Conservation (phyloP, 768 basidiomycete genomes). For the Suillus occidentalis region DNA sequence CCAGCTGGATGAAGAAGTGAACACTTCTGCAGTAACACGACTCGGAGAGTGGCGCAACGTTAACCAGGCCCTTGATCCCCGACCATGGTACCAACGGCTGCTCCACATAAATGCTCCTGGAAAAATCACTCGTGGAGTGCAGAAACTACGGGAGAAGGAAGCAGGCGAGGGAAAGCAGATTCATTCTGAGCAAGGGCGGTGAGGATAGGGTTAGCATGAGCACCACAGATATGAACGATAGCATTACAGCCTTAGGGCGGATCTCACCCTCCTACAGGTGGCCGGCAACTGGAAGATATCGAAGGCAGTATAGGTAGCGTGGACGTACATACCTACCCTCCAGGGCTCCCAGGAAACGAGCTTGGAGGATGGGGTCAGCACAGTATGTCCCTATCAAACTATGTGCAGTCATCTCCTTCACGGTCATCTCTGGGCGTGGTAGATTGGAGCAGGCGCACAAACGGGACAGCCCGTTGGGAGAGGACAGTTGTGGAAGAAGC, state of each 20-base stretch:
- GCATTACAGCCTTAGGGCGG: constrained; percentile 39
- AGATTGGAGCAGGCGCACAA: constrained; percentile 70
- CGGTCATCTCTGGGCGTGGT: constrained; percentile 68
- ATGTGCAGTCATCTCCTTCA: constrained; percentile 59
- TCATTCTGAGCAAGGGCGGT: constrained; percentile 52
- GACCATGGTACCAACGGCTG: constrained; percentile 74
- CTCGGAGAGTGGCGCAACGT: constrained; percentile 89
- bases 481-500: constrained; percentile 97
- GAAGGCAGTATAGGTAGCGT: constrained; percentile 43
- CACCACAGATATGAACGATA: constrained; percentile 44
- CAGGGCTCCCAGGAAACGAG: constrained; percentile 36
- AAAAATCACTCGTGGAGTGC: constrained; percentile 80
- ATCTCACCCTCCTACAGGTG: constrained; percentile 28
- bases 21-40: constrained; percentile 90
- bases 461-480: constrained; percentile 85
- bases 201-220: constrained; percentile 41
- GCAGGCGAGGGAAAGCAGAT: constrained; percentile 65
- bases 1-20: constrained; percentile 86
- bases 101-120: constrained; percentile 70
- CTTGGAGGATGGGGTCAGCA: constrained; percentile 37
- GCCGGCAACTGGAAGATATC: constrained; percentile 63
- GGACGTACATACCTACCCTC: constrained; percentile 67
- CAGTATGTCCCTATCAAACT: constrained; percentile 41
- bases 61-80: constrained; percentile 78
- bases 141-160: constrained; percentile 81